Percentiles rank a stretch among this genome's conserved stretches.
These are phyloP conservation scores for Beta vulgaris DNA, from an alignment of 148 eudicot genomes.

Conservation along the genomic window DNA sequence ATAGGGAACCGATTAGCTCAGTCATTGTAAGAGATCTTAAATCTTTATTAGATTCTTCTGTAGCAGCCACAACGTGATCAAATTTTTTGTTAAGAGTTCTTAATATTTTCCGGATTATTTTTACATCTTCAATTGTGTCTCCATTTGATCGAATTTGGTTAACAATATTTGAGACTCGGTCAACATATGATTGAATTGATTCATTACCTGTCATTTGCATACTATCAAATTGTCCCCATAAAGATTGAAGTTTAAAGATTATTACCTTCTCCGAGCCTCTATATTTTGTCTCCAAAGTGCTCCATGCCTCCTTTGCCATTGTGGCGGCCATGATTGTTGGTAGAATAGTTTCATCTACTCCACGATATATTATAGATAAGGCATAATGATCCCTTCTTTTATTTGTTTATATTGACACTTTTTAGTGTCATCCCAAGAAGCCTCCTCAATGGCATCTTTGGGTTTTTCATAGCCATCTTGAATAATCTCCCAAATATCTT, in stretches of 20 bases:
- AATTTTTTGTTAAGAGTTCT: not conserved
- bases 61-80: not conserved
- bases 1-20: not conserved
- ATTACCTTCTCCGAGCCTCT: not conserved
- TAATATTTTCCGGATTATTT: not conserved
- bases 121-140: not conserved
- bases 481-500: not conserved
- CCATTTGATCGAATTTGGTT: not conserved
- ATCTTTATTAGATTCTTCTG: not conserved
- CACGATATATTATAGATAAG: not conserved
- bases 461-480: too few relatives aligned
- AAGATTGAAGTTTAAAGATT: not conserved
- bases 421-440: too few relatives aligned
- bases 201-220: not conserved
- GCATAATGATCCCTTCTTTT: constrained; percentile 1
- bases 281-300: too few relatives aligned
- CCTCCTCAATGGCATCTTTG: too few relatives aligned
- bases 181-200: not conserved
- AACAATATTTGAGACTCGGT: not conserved
- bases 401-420: too few relatives aligned
- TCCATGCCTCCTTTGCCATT: too few relatives aligned
- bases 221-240: not conserved
- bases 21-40: not conserved
- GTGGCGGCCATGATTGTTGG: not conserved
- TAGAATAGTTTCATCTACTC: not conserved